These are phyloP conservation scores for Kalmusia sp. DNA, from an alignment of 2,329 filamentous ascomycete genomes.

Conservation along the genomic window DNA sequence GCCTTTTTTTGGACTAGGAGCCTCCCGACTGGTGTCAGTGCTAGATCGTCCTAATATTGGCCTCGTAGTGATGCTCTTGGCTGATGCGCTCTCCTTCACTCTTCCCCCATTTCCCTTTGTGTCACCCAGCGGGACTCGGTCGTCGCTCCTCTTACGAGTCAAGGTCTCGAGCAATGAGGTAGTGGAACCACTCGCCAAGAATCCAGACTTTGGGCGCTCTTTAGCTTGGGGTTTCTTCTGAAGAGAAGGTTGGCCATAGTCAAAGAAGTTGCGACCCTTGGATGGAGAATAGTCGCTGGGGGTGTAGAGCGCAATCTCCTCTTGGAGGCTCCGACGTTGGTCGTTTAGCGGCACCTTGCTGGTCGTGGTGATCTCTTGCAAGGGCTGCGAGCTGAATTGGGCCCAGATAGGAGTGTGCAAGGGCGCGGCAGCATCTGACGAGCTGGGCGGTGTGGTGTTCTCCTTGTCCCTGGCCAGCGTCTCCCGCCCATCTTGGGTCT, in stretches of 20 bases:
- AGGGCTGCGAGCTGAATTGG: conserved; percentile 65
- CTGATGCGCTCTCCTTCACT: conserved; percentile 29
- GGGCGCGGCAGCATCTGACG: conserved; percentile 49
- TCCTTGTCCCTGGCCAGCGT: conserved; percentile 75
- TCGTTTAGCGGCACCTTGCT: conserved; percentile 55
- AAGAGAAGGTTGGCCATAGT: conserved; percentile 55
- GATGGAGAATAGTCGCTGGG: conserved; percentile 66
- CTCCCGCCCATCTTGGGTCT: conserved; percentile 66
- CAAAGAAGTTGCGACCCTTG: conserved; percentile 68
- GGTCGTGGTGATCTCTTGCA: conserved; percentile 40
- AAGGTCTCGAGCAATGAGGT: conserved; percentile 49
- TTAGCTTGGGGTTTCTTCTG: conserved; percentile 41
- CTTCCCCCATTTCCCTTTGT: conserved; percentile 42
- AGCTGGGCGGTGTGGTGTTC: conserved; percentile 71
- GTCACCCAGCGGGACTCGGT: conserved; percentile 40
- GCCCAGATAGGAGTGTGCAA: conserved; percentile 78
- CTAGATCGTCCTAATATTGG: conserved; percentile 34
- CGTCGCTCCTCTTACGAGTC: conserved; percentile 44
- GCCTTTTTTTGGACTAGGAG: conserved; percentile 22
- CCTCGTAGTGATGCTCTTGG: conserved; percentile 26
- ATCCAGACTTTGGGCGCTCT: conserved; percentile 61
- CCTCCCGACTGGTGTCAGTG: conserved; percentile 34
- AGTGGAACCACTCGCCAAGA: conserved; percentile 50
- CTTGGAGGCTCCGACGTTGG: conserved; percentile 53
- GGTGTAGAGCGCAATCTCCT: conserved; percentile 66